Percentiles rank a stretch among this genome's conserved stretches.
phyloP scores from a whole-genome alignment of 805 yeast genomes.

The Teunomyces lycoperdinae region DNA sequence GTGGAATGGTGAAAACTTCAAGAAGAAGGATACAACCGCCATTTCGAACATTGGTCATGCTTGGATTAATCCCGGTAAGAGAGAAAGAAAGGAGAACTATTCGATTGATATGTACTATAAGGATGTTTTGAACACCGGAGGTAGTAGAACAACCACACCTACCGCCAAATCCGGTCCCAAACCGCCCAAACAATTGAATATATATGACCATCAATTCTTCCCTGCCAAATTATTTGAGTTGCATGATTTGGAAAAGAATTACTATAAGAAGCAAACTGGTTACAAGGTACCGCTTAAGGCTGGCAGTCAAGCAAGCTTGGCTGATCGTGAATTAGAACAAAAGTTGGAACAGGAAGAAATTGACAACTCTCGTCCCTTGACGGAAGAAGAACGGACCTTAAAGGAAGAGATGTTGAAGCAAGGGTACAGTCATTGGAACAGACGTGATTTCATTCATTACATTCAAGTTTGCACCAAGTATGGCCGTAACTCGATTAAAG shows the following conservation, averaged over 20 bases:
- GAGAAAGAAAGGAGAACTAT: conserved; percentile 82
- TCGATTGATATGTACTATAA: conserved; percentile 84
- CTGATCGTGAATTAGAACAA: conserved; percentile 40
- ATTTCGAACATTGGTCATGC: conserved; percentile 50
- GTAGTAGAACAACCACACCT: conserved; percentile 35
- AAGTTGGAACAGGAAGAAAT: conserved; percentile 69
- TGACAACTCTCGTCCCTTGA: conserved; percentile 72
- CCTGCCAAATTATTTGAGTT: conserved; percentile 73
- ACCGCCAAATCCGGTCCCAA: conserved; percentile 57
- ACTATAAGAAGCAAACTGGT: conserved; percentile 64
- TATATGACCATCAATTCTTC: conserved; percentile 89
- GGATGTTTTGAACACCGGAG: conserved; percentile 74
- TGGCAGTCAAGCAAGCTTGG: conserved; percentile 41
- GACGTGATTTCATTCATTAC: conserved; percentile 84
- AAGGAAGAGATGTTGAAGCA: conserved; percentile 55
- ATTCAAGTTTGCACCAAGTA: conserved; percentile 69
- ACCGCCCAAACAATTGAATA: conserved; percentile 79
- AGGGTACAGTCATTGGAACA: conserved; percentile 81
- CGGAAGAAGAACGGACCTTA: conserved; percentile 72
- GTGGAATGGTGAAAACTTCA: conserved; percentile 85
- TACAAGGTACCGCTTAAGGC: conserved; percentile 62
- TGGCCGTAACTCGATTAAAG: conserved; percentile 72
- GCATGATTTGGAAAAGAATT: conserved; percentile 77
- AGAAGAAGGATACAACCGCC: conserved; percentile 54
- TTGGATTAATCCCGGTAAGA: conserved; percentile 84